Base-by-base conservation (phyloP, 2,329 filamentous ascomycete species). In the Thelonectria olida region DNA sequence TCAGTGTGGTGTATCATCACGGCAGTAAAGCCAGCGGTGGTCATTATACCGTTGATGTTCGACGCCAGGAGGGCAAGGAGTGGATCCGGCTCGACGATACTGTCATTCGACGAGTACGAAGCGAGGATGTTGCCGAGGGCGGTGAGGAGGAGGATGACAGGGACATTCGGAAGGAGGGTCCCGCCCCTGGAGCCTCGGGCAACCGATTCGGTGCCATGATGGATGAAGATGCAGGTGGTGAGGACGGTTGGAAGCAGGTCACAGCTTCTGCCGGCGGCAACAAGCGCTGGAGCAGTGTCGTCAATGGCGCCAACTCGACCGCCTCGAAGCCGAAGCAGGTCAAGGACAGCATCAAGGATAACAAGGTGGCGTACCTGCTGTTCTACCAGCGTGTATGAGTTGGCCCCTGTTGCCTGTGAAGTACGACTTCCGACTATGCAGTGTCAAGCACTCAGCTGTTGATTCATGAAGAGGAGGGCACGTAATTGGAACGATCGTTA, bases 11-110 rank as follows among this genome's bases (percentile, higher is more conserved):
- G 20, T 99, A 99, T 75, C 96, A 99, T 73, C 96, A 99, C 71
- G 96, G 96, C 62, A 97, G 97, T 82, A 97, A 96, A 70, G 96
- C 96, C 34, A 96, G 92, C 65, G 94, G 93, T 53, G 96, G 96
- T 4, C 96, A 99, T 76, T 99, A 99, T 78, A 99, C 96, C 1
- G 95, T 96, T n/a, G 96, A 99, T 76, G 91, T 97, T 39, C 89
- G 94, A 59, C 90, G 96, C 52, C 95, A 98, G 77, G 96, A 99
- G 74, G 93, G 91, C n/a, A 88, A 88, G 20, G 94, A 97, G 77
- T 99, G 96, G 96, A 91, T 99, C 58, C 92, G 95, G 55, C 88
- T 99, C 67, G 96, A 99, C 72, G 96, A 99, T 75, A 99, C 96
- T 0, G 81, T 93, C 61, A 93, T 99, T 65, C 88, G 92, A 63